Base-by-base conservation (phyloP, 805 yeast species). In the Saccharomycopsis javanensis region DNA sequence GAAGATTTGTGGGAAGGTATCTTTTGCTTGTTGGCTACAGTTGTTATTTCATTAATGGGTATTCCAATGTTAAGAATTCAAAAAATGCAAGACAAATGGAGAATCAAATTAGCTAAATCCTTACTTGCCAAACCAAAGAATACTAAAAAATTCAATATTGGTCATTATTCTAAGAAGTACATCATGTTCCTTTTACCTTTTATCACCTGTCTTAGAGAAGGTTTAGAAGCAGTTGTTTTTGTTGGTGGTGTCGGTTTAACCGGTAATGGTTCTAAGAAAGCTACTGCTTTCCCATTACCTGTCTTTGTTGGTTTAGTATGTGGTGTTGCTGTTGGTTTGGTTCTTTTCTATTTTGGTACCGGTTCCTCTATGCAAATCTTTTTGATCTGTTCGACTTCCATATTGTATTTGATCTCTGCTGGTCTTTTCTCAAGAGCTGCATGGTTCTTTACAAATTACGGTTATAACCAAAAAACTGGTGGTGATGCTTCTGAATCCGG, bases 1-100 rank as follows among this genome's bases (percentile, higher is more conserved):
- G 99, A 92, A 71, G 97, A 92, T 70, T 71, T 92, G 58, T 92
- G 98, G 98, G 99, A 92, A 79, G 98, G 97, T 75, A 77, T 88
- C 58, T 90, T 92, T 69, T 88, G 95, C 72, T 74, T 92, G 63
- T 83, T 92, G 70, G 99, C 98, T 2, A 81, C 96, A 0, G 74
- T 88, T 51, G 81, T 92, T 81, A 92, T 92, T 68, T 81, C 97
- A 11, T 65, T 86, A 65, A 91, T 92, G 97, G 98, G 99, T 70
- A 79, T 92, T 67, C 96, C 97, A 58, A 88, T 92, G 96, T 79
- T 92, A 68, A 82, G 98, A 73, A 79, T 92, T 71, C 91, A 91
- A 77, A 90, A 91, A 77, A 88, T 91, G 96, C 90, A 89, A 74
- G 92, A 82, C 64, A 92, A 92, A 75, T 92, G 99, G 99, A 83